Percentiles rank a stretch among this genome's conserved stretches.
Conservation (phyloP, 1,284 basidiomycete genomes). For the Cryptococcus sp. region DNA sequence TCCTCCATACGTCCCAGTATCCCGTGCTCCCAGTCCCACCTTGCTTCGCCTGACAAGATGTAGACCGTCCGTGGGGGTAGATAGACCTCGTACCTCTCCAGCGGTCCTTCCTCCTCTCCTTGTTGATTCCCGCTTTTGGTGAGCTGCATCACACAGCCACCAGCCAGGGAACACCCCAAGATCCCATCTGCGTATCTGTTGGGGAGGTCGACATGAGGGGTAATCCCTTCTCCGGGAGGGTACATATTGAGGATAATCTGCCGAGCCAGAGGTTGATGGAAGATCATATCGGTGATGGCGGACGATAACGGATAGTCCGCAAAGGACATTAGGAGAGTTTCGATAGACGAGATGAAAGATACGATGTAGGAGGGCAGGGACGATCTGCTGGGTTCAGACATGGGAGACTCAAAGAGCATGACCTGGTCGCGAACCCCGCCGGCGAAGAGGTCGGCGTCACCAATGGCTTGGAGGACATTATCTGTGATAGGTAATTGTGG, state of each 20-base stretch:
- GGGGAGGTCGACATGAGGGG: constrained; percentile 52
- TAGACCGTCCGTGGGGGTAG: constrained; percentile 49
- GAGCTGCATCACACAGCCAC: constrained; percentile 41
- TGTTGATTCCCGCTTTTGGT: neutral
- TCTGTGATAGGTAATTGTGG: constrained; percentile 12
- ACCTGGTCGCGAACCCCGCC: constrained; percentile 46
- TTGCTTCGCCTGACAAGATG: constrained; percentile 44
- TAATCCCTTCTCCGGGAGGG: constrained; percentile 49
- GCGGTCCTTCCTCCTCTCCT: neutral
- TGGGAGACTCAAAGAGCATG: constrained; percentile 43
- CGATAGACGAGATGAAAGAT: constrained; percentile 15
- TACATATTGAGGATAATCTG: constrained; percentile 54
- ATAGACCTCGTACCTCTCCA: constrained; percentile 36
- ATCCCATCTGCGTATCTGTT: constrained; percentile 51
- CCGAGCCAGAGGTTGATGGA: constrained; percentile 32
- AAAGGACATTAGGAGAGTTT: constrained; percentile 11
- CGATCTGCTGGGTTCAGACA: neutral
- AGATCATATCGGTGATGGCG: constrained; percentile 9
- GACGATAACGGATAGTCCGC: neutral
- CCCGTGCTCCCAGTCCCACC: constrained; percentile 53
- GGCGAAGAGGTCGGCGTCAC: constrained; percentile 36
- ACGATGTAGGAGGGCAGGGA: constrained; percentile 27
- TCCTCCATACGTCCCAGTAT: constrained; percentile 40
- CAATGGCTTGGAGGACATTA: constrained; percentile 22
- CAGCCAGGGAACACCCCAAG: constrained; percentile 40